These are phyloP conservation scores for Phenoliferia sp. DNA, from an alignment of 1,284 basidiomycete species.

Conservation along the genomic window DNA sequence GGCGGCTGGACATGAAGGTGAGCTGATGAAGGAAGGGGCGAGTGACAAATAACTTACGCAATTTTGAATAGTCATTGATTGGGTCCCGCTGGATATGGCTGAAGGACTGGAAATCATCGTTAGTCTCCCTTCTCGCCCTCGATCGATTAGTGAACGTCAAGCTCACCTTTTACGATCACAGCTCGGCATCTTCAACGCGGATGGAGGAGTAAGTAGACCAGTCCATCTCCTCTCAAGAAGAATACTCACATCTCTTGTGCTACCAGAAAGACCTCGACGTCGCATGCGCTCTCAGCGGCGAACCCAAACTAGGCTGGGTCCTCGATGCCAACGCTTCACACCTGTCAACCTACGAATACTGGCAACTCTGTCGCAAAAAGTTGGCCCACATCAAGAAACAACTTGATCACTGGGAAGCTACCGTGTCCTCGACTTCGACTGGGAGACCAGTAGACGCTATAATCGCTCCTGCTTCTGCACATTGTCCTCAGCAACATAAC, in stretches of 20 bases:
- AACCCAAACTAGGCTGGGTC: slow-evolving; percentile 24
- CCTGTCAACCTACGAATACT: slow-evolving; percentile 51
- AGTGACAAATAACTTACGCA: background rate
- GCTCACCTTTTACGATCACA: background rate
- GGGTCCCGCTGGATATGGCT: slow-evolving; percentile 8
- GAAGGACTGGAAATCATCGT: slow-evolving; percentile 6
- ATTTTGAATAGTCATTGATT: slow-evolving; percentile 8
- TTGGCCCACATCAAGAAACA: slow-evolving; percentile 50
- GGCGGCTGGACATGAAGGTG: slow-evolving; percentile 58
- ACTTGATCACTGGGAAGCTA: slow-evolving; percentile 56
- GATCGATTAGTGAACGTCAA: background rate
- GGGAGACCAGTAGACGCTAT: slow-evolving; percentile 58
- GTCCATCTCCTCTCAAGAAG: background rate
- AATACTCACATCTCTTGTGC: background rate
- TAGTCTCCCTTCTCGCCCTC: background rate
- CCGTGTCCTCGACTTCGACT: slow-evolving; percentile 46
- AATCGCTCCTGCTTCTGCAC: slow-evolving; percentile 54
- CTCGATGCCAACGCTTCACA: slow-evolving; percentile 17
- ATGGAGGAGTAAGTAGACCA: slow-evolving; percentile 2
- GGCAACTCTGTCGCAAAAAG: slow-evolving; percentile 46
- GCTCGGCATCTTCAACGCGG: slow-evolving; percentile 28
- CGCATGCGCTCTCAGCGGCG: slow-evolving; percentile 33
- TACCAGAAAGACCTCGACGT: slow-evolving; percentile 25
- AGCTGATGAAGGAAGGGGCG: slow-evolving; percentile 8
- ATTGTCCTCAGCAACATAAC: slow-evolving; percentile 53